Evolutionary conservation across 805 yeast genomes (phyloP), one percentile per base, ranked within the genome.

Genomic region (Lachancea waltii): DNA sequence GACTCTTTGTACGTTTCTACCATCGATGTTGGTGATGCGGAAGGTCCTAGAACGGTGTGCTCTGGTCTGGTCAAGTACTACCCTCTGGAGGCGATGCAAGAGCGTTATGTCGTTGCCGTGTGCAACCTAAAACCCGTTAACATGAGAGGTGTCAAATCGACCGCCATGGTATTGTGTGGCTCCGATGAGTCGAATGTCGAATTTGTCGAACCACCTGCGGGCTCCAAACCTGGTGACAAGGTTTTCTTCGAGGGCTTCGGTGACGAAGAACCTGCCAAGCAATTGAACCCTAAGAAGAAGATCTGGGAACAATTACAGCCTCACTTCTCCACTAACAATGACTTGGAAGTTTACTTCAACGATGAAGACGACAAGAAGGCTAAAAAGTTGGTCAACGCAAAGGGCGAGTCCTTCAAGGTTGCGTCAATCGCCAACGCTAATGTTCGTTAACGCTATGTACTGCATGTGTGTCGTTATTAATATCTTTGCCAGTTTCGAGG

Each of bases 41-140:
- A 85, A 61, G 95, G 94, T 43, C 98, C 99, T 58, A 79, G 99
- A 72, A 92, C 97, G 21, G 95, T 92, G 41, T 92, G 98, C 70
- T 85, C 96, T 9, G 99, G 99, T 51, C 73, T 92, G 55, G 97
- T 87, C 46, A 85, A 85, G 51, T 79, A 84, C 66, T 73, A 85
- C 59, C 80, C 95, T 28, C 63, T 94, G 48, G 97, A 92, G 68
- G 95, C 83, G 30, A 82, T 92, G 95, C 98, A 92, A 74, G 77
- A 85, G 64, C 81, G 97, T 63, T 75, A 75, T 54, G 95, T 90
- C 35, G 82, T 92, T 32, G 81, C 82, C 41, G 87, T 92, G 54
- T 95, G 97, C 53, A 94, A 94, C 72, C 76, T 92, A 67, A 92
- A 92, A 70, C 98, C 98, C 14, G 98, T 89, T 29, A 81, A 80